Evolutionary conservation across 495 filamentous ascomycete genomes (phyloP).

Genomic region (Clohesyomyces aquaticus): DNA sequence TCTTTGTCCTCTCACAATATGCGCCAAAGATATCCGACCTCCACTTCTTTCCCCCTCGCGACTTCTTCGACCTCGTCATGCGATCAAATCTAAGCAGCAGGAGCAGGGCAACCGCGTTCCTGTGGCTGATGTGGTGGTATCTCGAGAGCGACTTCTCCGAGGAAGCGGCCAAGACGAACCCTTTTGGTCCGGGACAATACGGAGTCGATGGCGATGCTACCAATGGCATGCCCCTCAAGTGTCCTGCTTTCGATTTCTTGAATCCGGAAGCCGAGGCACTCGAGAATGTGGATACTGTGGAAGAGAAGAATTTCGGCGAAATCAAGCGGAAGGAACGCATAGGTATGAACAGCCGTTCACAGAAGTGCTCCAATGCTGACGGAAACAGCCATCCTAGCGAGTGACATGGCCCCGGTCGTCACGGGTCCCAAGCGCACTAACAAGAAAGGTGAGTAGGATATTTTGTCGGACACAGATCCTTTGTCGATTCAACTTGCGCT

Average conservation of each 20-base stretch:
- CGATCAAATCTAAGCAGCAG: slow-evolving; percentile 77
- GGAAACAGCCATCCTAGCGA: slow-evolving; percentile 36
- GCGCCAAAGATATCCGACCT: slow-evolving; percentile 89
- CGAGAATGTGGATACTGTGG: slow-evolving; percentile 89
- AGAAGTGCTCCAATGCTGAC: slow-evolving; percentile 14
- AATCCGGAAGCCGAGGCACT: slow-evolving; percentile 72
- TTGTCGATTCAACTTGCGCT: background rate
- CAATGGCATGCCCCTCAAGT: slow-evolving; percentile 73
- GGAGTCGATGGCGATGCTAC: slow-evolving; percentile 54
- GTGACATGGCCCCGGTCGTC: slow-evolving; percentile 44
- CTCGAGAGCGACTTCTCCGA: slow-evolving; percentile 91
- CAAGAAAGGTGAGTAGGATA: slow-evolving; percentile 36
- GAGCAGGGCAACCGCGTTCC: slow-evolving; percentile 83
- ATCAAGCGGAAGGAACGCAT: slow-evolving; percentile 82
- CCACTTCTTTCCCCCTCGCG: slow-evolving; percentile 81
- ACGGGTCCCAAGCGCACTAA: slow-evolving; percentile 41
- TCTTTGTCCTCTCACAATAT: slow-evolving; percentile 91
- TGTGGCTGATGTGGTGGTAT: slow-evolving; percentile 99
- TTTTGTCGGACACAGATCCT: background rate
- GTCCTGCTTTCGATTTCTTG: slow-evolving; percentile 78
- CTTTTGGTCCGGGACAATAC: slow-evolving; percentile 78
- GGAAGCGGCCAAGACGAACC: slow-evolving; percentile 82
- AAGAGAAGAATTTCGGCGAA: slow-evolving; percentile 84
- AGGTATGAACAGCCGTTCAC: slow-evolving; percentile 51
- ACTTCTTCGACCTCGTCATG: slow-evolving; percentile 98